Base-by-base conservation (phyloP, 2,329 filamentous ascomycete species). In the Achaetomium macrosporum region DNA sequence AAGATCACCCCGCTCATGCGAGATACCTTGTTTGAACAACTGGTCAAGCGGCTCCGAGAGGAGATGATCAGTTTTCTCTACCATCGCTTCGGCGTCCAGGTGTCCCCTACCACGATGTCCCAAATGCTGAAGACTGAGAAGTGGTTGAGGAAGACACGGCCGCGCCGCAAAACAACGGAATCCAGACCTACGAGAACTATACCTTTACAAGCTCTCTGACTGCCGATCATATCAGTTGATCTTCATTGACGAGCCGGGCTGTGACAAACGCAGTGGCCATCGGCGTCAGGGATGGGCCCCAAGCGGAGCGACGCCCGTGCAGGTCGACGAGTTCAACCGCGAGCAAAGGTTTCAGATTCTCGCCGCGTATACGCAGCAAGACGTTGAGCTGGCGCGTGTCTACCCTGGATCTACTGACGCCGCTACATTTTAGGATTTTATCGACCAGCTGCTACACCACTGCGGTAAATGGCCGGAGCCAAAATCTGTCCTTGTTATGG, bases 161-260 rank as follows among this genome's bases (percentile, higher is more conserved):
- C 60, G 64, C 41, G 57, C 66, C 33, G 64, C 65, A 42, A 65
- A 61, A 47, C 61, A 67, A 47, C 61, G 57, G 37, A 69, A 67
- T 61, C 42, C 61, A 29, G 66, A 71, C 44, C 58, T 72, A 42
- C 62, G 63, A 61, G 68, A 71, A 51, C 59, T 63, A 25, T 70
- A 71, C 54, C 59, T 67, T 19, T 53, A 69, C 53, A 64, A 65
- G 7, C 42, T 69, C n/a, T 68, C 65, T 4, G 54, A 58, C 1
- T 68, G 67, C 49, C 53, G 55, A 11, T 68, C 63, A 1, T 67
- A 69, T 53, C 62, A 71, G 29, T 57, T 69, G 11, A 63, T 72
- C 10, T 71, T 60, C 49, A 59, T 69, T 31, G 64, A 72, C 53
- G 63, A 73, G 57, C 71, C 70, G 53, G 64, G 67, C 3, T 70